Percentiles rank a stretch among this genome's conserved stretches.
Evolutionary conservation across 139 green algal genomes (phyloP).

Genomic region (Haematococcus lacustris): DNA sequence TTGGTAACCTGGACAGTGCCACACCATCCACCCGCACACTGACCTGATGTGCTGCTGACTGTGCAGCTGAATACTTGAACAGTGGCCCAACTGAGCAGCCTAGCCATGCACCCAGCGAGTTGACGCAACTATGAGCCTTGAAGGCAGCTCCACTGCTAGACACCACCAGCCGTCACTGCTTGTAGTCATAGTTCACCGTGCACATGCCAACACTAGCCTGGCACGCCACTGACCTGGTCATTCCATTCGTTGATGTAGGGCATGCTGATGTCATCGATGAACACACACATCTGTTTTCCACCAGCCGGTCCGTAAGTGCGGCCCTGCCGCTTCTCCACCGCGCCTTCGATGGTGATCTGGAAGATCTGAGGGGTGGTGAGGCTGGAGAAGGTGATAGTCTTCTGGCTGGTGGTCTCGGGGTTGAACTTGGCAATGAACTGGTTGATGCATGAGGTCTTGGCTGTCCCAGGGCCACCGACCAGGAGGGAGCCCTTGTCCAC

Average conservation of each 20-base stretch:
- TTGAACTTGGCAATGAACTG: slow-evolving; percentile 76
- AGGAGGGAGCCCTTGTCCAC: slow-evolving; percentile 67
- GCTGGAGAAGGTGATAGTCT: slow-evolving; percentile 90
- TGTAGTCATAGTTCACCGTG: too few species aligned
- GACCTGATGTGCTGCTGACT: too few species aligned
- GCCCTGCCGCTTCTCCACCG: slow-evolving; percentile 90
- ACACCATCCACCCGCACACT: background rate
- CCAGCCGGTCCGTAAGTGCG: slow-evolving; percentile 84
- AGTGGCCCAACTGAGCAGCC: too few species aligned
- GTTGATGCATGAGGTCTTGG: slow-evolving; percentile 82
- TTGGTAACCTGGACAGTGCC: slow-evolving; percentile 71
- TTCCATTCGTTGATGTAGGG: slow-evolving; percentile 91
- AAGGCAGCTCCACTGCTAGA: too few species aligned
- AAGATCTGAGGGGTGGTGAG: slow-evolving; percentile 90
- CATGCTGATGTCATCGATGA: slow-evolving; percentile 93
- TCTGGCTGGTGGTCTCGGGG: slow-evolving; percentile 54
- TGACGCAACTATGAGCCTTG: too few species aligned
- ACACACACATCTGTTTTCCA: slow-evolving; percentile 82
- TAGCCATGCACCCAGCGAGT: too few species aligned
- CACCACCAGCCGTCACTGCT: too few species aligned
- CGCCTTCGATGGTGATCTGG: slow-evolving; percentile 71
- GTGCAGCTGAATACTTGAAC: too few species aligned
- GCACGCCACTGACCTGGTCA: too few species aligned
- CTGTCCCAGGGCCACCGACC: slow-evolving; percentile 84
- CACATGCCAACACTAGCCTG: too few species aligned